Evolutionary conservation across 176 grass and related monocot species (phyloP).

Genomic region (Triticum urartu): DNA sequence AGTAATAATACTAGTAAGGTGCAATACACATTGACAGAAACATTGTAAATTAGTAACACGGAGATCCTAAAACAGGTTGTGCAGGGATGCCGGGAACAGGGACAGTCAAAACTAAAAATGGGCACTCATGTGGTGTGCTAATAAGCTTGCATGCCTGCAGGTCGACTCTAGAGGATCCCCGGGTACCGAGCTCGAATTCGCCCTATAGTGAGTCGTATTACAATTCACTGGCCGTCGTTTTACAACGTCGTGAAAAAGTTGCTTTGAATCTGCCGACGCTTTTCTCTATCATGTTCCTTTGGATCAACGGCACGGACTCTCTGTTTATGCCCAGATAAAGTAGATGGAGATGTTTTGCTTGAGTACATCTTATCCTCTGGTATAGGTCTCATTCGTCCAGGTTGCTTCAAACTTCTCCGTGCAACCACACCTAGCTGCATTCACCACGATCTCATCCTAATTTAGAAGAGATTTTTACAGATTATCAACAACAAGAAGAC

Average conservation of each 20-base stretch:
- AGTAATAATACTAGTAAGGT: background rate
- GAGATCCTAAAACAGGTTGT: background rate
- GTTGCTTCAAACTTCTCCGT: background rate
- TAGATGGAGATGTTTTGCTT: slow-evolving; percentile 14
- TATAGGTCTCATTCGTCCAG: slow-evolving; percentile 24
- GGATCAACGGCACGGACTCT: slow-evolving; percentile 22
- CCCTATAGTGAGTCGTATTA: too few relatives aligned
- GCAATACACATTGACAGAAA: background rate
- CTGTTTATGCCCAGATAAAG: background rate
- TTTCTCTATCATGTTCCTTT: slow-evolving; percentile 19
- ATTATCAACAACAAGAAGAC: background rate
- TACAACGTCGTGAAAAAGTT: too few relatives aligned
- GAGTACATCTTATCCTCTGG: slow-evolving; percentile 41
- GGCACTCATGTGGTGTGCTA: background rate
- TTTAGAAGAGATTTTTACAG: background rate
- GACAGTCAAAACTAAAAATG: background rate
- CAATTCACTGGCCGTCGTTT: too few relatives aligned
- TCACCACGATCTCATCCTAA: background rate
- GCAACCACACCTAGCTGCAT: slow-evolving; percentile 28
- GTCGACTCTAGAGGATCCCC: too few relatives aligned
- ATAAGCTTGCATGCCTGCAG: too few relatives aligned
- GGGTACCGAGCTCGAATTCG: too few relatives aligned
- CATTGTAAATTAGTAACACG: background rate
- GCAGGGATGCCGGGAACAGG: background rate
- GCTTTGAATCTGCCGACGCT: background rate